phyloP scores from a whole-genome alignment of 805 yeast species.

The Metahyphopichia silvanorum region DNA sequence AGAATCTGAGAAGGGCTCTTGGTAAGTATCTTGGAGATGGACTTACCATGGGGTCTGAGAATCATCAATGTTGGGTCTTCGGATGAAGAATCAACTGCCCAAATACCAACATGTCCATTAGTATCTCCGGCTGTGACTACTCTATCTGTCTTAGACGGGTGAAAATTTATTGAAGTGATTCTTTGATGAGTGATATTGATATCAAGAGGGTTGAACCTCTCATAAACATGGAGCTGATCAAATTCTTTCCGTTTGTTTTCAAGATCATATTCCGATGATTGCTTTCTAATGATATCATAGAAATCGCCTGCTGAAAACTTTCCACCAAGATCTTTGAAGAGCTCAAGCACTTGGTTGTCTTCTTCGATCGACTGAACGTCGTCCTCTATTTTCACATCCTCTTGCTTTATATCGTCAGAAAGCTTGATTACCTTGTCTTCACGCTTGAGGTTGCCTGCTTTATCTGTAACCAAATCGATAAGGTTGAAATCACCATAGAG shows the following conservation, averaged over 20 bases:
- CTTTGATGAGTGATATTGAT: constrained; percentile 70
- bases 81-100: constrained; percentile 62
- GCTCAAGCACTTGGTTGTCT: constrained; percentile 27
- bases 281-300: constrained; percentile 46
- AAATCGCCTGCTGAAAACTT: constrained; percentile 69
- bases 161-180: constrained; percentile 71
- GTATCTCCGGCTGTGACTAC: constrained; percentile 86
- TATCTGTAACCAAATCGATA: constrained; percentile 52
- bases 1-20: constrained; percentile 52
- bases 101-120: constrained; percentile 79
- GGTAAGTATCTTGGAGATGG: constrained; percentile 62
- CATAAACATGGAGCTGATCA: constrained; percentile 47
- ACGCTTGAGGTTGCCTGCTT: constrained; percentile 26
- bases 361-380: constrained; percentile 9
- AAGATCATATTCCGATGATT: constrained; percentile 29
- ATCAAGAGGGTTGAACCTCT: constrained; percentile 62
- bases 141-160: constrained; percentile 63
- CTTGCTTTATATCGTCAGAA: constrained; percentile 7
- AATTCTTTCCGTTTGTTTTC: constrained; percentile 52
- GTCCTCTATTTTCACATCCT: constrained; percentile 7
- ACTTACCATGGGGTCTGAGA: constrained; percentile 72
- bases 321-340: constrained; percentile 41
- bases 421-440: constrained; percentile 25
- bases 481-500: constrained; percentile 65
- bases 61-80: constrained; percentile 54